phyloP scores from a whole-genome alignment of 768 basidiomycete species.

The Strobilomyces confusus region DNA sequence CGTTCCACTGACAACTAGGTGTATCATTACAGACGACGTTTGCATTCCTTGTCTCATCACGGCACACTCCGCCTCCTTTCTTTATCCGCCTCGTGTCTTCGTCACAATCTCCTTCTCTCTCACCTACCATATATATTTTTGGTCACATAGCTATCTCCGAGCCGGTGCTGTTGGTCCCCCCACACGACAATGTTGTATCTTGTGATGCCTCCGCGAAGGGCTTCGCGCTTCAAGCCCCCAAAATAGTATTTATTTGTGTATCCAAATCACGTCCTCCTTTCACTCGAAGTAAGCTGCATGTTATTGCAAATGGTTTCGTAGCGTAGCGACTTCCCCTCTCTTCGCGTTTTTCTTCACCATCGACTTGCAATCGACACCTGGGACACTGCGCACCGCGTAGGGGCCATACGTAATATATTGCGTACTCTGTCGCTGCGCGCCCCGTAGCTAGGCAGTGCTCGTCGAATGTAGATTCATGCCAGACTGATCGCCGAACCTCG shows the following conservation, averaged over 20 bases:
- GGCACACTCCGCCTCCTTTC: not conserved
- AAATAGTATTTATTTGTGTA: slow-evolving; percentile 29
- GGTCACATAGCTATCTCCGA: slow-evolving; percentile 20
- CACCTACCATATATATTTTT: slow-evolving; percentile 31
- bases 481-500: too few species aligned
- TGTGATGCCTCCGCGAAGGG: slow-evolving; percentile 40
- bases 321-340: too few species aligned
- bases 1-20: slow-evolving; percentile 3
- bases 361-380: too few species aligned
- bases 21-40: slow-evolving; percentile 19
- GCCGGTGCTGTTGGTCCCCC: slow-evolving; percentile 5
- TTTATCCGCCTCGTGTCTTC: not conserved
- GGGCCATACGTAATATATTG: too few species aligned
- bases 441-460: too few species aligned
- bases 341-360: too few species aligned
- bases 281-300: not conserved
- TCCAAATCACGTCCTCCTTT: not conserved
- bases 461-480: too few species aligned
- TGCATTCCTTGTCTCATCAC: slow-evolving; percentile 3
- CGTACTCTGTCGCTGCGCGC: too few species aligned
- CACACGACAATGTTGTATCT: slow-evolving; percentile 24
- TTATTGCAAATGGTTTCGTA: not conserved
- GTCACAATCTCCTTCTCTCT: slow-evolving; percentile 10
- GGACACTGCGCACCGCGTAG: too few species aligned
- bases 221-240: slow-evolving; percentile 46